These are phyloP conservation scores for Capsicum baccatum DNA, from an alignment of 257 asterid species.

Conservation along the genomic window DNA sequence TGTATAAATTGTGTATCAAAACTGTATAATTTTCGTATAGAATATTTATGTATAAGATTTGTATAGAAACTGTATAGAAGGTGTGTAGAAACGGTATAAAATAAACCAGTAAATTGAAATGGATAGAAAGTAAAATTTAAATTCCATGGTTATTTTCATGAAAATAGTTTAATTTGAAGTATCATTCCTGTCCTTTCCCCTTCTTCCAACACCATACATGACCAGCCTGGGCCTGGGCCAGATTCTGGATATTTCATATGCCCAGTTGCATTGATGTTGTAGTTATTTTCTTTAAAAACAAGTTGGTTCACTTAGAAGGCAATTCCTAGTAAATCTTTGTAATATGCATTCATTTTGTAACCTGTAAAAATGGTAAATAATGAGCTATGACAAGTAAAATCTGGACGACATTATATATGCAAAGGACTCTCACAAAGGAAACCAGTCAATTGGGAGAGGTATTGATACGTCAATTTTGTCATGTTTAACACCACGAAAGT, in stretches of 20 bases:
- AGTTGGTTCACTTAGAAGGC: not conserved
- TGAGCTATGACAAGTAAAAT: no score
- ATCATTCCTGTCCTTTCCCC: no score
- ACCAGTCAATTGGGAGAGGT: not conserved
- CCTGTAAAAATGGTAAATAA: not conserved
- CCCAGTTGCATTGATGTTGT: not conserved
- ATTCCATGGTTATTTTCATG: no score
- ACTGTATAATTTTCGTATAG: no score
- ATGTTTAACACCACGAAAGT: not conserved
- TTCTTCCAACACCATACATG: not conserved
- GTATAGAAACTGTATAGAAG: no score
- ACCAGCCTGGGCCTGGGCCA: slow-evolving; percentile 28
- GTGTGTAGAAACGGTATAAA: no score
- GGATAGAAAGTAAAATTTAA: no score
- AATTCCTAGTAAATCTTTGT: not conserved
- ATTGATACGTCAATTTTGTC: not conserved
- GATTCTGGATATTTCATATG: not conserved
- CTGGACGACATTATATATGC: not conserved
- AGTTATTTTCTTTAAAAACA: not conserved
- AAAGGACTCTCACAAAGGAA: not conserved
- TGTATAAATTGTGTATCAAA: no score
- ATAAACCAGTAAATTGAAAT: no score
- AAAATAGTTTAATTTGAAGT: no score
- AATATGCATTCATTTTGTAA: no score
- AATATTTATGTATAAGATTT: no score